These are phyloP conservation scores for Hyphodiscus hymeniophilus DNA, from an alignment of 495 filamentous ascomycete genomes.

Conservation along the genomic window DNA sequence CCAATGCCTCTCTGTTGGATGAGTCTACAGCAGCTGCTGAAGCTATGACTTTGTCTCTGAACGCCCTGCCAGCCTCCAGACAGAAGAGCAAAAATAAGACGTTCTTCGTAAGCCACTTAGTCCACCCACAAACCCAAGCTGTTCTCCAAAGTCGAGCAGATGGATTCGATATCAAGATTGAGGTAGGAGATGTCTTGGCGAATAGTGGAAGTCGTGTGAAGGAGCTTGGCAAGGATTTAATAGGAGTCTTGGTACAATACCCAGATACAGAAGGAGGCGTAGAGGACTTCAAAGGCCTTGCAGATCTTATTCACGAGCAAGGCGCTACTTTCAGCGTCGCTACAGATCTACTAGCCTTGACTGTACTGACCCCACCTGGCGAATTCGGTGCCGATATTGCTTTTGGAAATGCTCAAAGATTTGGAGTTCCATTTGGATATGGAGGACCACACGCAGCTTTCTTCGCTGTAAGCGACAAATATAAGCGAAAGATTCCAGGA, in stretches of 20 bases:
- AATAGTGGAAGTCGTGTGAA: constrained; percentile 55
- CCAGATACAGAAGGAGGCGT: constrained; percentile 85
- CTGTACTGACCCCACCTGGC: constrained; percentile 81
- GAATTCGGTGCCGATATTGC: constrained; percentile 97
- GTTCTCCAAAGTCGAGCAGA: constrained; percentile 85
- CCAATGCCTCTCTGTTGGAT: constrained; percentile 91
- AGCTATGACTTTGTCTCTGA: constrained; percentile 93
- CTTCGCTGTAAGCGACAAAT: constrained; percentile 86
- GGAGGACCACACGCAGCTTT: constrained; percentile 97
- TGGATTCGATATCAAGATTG: constrained; percentile 82
- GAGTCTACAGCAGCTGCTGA: constrained; percentile 93
- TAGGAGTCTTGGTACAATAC: constrained; percentile 92
- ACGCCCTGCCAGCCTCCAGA: constrained; percentile 60
- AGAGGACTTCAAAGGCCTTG: constrained; percentile 62
- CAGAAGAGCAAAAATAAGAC: constrained; percentile 70
- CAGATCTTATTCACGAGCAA: constrained; percentile 69
- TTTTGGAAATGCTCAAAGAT: constrained; percentile 89
- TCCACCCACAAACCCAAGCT: constrained; percentile 84
- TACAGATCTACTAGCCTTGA: constrained; percentile 87
- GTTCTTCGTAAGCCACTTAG: constrained; percentile 73
- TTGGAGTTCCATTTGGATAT: constrained; percentile 90
- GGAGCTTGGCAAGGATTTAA: constrained; percentile 70
- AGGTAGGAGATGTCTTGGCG: constrained; percentile 60
- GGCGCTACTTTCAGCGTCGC: constrained; percentile 82
- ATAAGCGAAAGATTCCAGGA: constrained; percentile 94